These are phyloP conservation scores for Xylariaceae sp. DNA, from an alignment of 2,329 filamentous ascomycete species.

Conservation along the genomic window DNA sequence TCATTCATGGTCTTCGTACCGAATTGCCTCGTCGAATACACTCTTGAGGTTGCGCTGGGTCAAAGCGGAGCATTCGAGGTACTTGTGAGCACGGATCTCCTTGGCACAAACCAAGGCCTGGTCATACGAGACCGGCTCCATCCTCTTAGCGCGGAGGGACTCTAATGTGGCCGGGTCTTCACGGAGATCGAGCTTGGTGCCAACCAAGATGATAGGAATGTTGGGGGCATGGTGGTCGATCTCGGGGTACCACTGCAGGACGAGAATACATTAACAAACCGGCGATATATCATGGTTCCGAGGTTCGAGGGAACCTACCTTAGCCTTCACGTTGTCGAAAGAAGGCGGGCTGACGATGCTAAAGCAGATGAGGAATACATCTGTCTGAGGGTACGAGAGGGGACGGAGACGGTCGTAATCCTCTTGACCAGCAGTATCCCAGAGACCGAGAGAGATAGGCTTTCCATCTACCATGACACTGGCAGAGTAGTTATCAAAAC, in stretches of 20 bases:
- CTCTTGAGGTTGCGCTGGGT: slow-evolving; percentile 97
- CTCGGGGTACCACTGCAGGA: slow-evolving; percentile 82
- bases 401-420: slow-evolving; percentile 95
- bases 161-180: slow-evolving; percentile 81
- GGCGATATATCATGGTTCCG: neutral
- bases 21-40: slow-evolving; percentile 97
- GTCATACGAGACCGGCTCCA: slow-evolving; percentile 95
- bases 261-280: slow-evolving; percentile 13
- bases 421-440: slow-evolving; percentile 98
- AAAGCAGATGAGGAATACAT: slow-evolving; percentile 98
- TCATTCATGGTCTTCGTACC: slow-evolving; percentile 54
- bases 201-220: slow-evolving; percentile 93
- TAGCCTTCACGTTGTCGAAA: slow-evolving; percentile 98
- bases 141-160: slow-evolving; percentile 80
- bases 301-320: slow-evolving; percentile 54
- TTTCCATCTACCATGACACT: slow-evolving; percentile 99
- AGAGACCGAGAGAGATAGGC: slow-evolving; percentile 91
- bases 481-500: slow-evolving; percentile 98
- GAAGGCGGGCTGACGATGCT: slow-evolving; percentile 96
- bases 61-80: slow-evolving; percentile 93
- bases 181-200: slow-evolving; percentile 92
- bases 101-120: slow-evolving; percentile 84
- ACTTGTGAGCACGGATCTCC: slow-evolving; percentile 94
- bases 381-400: slow-evolving; percentile 95
- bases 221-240: slow-evolving; percentile 95